Evolutionary conservation across 768 basidiomycete genomes (phyloP).

Genomic region (Galerina sulciceps): DNA sequence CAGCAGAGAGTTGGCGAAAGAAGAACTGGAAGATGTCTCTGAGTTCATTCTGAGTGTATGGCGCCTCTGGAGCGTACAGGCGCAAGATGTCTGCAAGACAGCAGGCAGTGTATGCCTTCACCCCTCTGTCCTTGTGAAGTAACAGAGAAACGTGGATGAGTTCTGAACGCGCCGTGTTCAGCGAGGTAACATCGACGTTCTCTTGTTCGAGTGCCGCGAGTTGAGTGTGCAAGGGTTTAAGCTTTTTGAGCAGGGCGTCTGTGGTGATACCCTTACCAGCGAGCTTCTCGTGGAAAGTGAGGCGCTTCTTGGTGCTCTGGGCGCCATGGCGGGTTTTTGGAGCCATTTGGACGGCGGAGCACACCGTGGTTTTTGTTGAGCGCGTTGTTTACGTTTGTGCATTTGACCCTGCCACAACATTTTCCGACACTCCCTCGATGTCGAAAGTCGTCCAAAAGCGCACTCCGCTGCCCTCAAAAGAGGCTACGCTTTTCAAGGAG

Average conservation of each 20-base stretch:
- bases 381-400: conserved; percentile 50
- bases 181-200: conserved; percentile 72
- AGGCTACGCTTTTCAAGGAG: conserved; percentile 84
- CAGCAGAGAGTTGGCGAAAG: conserved; percentile 79
- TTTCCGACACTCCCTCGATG: conserved; percentile 29
- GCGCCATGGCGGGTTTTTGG: conserved; percentile 71
- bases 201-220: conserved; percentile 91
- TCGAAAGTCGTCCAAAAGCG: conserved; percentile 52
- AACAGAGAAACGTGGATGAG: conserved; percentile 80
- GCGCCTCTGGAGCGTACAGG: conserved; percentile 96
- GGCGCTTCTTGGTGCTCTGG: conserved; percentile 59
- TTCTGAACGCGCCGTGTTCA: conserved; percentile 73
- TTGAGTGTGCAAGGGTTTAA: conserved; percentile 77
- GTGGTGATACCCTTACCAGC: conserved; percentile 75
- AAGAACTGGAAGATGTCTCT: conserved; percentile 98
- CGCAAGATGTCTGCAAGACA: conserved; percentile 94
- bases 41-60: conserved; percentile 87
- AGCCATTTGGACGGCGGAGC: conserved; percentile 52
- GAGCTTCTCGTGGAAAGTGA: conserved; percentile 83
- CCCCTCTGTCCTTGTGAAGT: conserved; percentile 93
- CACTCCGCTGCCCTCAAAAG: conserved; percentile 73
- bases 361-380: conserved; percentile 21
- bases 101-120: conserved; percentile 93
- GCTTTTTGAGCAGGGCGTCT: conserved; percentile 84
- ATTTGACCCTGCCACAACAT: conserved; percentile 13